Percentiles rank a stretch among this genome's conserved stretches.
Evolutionary conservation across 2,329 filamentous ascomycete genomes (phyloP).

Genomic region (Aspergillus viridinutans): DNA sequence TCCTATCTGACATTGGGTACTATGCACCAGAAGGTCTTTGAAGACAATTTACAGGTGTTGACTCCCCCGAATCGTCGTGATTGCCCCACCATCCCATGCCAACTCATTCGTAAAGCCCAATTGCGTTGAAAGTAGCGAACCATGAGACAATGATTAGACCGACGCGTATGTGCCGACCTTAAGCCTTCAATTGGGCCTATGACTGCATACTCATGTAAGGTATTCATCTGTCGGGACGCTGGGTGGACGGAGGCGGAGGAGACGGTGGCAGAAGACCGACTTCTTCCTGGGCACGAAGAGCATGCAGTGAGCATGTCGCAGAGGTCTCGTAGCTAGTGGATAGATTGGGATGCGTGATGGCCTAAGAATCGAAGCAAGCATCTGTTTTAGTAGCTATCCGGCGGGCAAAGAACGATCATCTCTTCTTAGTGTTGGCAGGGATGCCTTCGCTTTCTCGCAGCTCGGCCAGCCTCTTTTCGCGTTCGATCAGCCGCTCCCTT

Average conservation of each 20-base stretch:
- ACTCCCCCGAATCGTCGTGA: background rate
- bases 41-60: background rate
- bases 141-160: background rate
- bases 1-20: background rate
- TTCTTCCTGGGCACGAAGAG: background rate
- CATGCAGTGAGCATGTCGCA: background rate
- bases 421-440: constrained; percentile 39
- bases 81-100: background rate
- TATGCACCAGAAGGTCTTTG: background rate
- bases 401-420: constrained; percentile 22
- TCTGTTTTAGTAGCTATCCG: background rate
- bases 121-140: background rate
- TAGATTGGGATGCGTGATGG: background rate
- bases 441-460: constrained; percentile 44
- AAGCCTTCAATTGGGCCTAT: background rate
- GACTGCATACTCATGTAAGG: background rate
- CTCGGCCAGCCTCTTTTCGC: constrained; percentile 59
- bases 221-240: background rate
- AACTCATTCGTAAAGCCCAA: background rate
- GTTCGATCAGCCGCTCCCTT: constrained; percentile 56
- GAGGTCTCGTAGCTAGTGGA: background rate
- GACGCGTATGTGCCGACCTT: background rate
- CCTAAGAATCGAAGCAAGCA: background rate
- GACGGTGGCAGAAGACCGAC: background rate
- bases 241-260: background rate